Conservation (phyloP, 805 yeast species). For the Sugiyamaella chiloensis region DNA sequence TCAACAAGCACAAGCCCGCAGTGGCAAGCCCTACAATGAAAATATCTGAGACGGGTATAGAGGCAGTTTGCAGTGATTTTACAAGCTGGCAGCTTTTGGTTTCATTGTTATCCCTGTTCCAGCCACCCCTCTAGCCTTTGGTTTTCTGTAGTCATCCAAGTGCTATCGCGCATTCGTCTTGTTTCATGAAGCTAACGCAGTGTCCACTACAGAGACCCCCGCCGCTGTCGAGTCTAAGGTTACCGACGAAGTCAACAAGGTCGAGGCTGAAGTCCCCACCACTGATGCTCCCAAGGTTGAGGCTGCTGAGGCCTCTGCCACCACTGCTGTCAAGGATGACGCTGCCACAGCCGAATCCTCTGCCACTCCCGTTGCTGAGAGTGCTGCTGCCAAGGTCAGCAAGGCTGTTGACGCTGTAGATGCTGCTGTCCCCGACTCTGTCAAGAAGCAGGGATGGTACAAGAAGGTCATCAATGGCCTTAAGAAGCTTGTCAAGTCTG, state of each 20-base stretch:
- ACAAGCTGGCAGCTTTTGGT: too few relatives aligned
- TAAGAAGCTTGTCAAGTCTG: slow-evolving; percentile 32
- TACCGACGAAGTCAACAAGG: slow-evolving; percentile 14
- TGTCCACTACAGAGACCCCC: slow-evolving; percentile 7
- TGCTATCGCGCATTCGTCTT: not conserved
- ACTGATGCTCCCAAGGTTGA: slow-evolving; percentile 18
- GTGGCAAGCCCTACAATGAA: too few relatives aligned
- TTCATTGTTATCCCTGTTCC: too few relatives aligned
- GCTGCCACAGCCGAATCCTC: slow-evolving; percentile 4
- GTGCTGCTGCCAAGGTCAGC: slow-evolving; percentile 17
- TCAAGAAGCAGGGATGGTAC: slow-evolving; percentile 27
- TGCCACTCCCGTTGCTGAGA: slow-evolving; percentile 12
- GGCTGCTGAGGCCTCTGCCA: slow-evolving; percentile 11
- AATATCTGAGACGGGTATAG: too few relatives aligned
- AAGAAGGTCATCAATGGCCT: slow-evolving; percentile 25
- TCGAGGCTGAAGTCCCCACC: slow-evolving; percentile 15
- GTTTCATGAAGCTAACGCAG: too few relatives aligned
- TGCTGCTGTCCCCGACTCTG: slow-evolving; percentile 22
- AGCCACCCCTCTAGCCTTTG: too few relatives aligned
- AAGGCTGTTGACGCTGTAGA: slow-evolving; percentile 22
- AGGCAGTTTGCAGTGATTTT: too few relatives aligned
- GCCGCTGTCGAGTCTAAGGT: slow-evolving; percentile 10
- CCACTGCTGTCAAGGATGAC: slow-evolving; percentile 5
- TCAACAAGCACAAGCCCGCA: too few relatives aligned
- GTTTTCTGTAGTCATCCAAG: not conserved